Evolutionary conservation across 1,284 basidiomycete genomes (phyloP).

Genomic region (Phlebopus sp.): DNA sequence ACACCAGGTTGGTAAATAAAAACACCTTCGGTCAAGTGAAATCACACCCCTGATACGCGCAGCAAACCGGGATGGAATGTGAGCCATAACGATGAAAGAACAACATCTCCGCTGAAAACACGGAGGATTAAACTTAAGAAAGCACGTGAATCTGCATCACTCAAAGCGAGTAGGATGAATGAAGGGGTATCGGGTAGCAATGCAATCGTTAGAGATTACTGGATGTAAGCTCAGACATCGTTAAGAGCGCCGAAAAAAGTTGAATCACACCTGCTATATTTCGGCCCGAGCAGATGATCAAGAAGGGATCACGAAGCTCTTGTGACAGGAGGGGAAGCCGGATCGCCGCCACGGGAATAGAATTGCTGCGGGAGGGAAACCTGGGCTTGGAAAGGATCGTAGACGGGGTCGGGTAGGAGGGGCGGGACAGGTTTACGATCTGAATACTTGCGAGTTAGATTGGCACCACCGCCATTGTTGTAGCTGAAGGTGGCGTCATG

Average conservation of each 20-base stretch:
- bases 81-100: constrained; percentile 1
- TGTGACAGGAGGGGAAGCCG: not conserved
- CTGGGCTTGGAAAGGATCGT: constrained; percentile 23
- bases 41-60: constrained; percentile 16
- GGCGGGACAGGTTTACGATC: constrained; percentile 34
- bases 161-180: not conserved
- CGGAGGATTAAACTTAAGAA: constrained; percentile 10
- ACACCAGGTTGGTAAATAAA: constrained; percentile 1
- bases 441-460: constrained; percentile 32
- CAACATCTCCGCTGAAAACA: constrained; percentile 12
- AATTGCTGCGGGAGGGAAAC: constrained; percentile 21
- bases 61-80: constrained; percentile 15
- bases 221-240: constrained; percentile 5
- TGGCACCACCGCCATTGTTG: constrained; percentile 23
- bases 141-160: constrained; percentile 6
- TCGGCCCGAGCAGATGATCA: not conserved
- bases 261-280: constrained; percentile 12
- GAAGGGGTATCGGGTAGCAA: constrained; percentile 10
- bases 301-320: not conserved
- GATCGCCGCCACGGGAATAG: constrained; percentile 7
- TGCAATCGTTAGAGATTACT: constrained; percentile 5
- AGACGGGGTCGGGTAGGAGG: constrained; percentile 21
- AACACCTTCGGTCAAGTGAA: not conserved
- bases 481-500: constrained; percentile 13
- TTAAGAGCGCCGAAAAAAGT: not conserved